Base-by-base conservation (phyloP, 495 filamentous ascomycete genomes). In the Xylaria acuta region DNA sequence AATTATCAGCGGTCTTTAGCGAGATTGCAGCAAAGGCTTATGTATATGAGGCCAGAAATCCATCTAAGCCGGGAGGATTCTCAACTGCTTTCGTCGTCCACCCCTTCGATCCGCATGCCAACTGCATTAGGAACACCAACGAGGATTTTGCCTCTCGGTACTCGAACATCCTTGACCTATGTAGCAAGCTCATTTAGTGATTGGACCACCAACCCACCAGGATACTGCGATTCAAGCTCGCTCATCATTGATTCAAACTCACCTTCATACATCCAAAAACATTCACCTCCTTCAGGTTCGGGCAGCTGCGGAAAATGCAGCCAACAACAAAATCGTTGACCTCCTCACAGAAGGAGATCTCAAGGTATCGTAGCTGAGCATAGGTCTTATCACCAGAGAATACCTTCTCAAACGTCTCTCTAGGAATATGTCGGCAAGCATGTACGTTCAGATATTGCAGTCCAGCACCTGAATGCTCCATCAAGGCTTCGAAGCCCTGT, bases 221-320 rank as follows among this genome's bases (percentile, higher is more conserved):
- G 9, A n/a, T 11, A 18, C 27, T 41, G 43, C n/a, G 34, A 53
- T 53, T 45, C n/a, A n/a, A 12, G 5, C 14, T 59, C 14, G 2
- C 34, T 45, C 5, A n/a, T 34, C 25, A 47, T 40, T n/a, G 20
- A 25, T 45, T 16, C 7, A n/a, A 43, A 72, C 73, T 74, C 65
- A 78, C 77, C 75, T 91, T 90, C 83, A 94, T 94, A 81, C 93
- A 95, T 30, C 92, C 93, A 82, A 97, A 97, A 6, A 93, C 92
- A 51, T 92, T 90, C 59, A 97, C 74, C 76, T 89, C 89, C 77
- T 89, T 88, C 43, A 98, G 73, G 5, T 85, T 85, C 5, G 93
- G 94, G 74, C 93, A 97, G 76, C 86, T 86, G 56, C 85, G 83
- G 80, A 97, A 93, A 63, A 97, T 93, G 22, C 84, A 87, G 2